A percentile compares a stretch with the other conserved stretches of the same genome.
Conservation (phyloP, 805 yeast species). For the Blastobotrys americana region DNA sequence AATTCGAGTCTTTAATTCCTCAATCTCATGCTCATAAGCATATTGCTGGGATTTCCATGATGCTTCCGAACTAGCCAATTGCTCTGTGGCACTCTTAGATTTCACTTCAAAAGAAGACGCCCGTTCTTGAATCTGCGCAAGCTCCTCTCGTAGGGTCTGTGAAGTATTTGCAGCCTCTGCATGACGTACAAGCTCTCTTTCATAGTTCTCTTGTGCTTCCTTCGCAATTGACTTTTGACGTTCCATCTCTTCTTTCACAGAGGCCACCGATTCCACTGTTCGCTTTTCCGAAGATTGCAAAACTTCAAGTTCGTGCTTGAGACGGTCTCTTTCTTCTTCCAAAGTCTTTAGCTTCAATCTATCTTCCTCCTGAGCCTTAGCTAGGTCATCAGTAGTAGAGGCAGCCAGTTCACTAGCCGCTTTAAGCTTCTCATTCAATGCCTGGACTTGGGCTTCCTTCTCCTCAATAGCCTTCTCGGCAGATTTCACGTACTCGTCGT, state of each 20-base stretch:
- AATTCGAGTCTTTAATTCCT: constrained; percentile 38
- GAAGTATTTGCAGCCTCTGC: constrained; percentile 43
- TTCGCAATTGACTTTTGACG: constrained; percentile 42
- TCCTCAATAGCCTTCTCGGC: constrained; percentile 17
- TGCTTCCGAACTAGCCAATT: constrained; percentile 34
- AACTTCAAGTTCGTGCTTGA: constrained; percentile 15
- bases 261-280: constrained; percentile 29
- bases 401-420: constrained; percentile 14
- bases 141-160: constrained; percentile 34
- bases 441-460: constrained; percentile 21
- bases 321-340: constrained; percentile 19
- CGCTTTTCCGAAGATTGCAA: constrained; percentile 25
- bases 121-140: constrained; percentile 27
- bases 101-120: constrained; percentile 24
- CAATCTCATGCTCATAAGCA: constrained; percentile 42
- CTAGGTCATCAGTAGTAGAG: constrained; percentile 19
- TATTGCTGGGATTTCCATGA: constrained; percentile 42
- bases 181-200: constrained; percentile 47
- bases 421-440: constrained; percentile 17
- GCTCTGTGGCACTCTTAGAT: constrained; percentile 28
- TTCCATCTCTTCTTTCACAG: constrained; percentile 31
- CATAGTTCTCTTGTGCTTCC: constrained; percentile 48
- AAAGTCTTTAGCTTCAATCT: constrained; percentile 22
- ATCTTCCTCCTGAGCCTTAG: constrained; percentile 11
- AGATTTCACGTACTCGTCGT: constrained; percentile 38